Percentiles rank a stretch among this genome's conserved stretches.
These are phyloP conservation scores for Ceratocystis destructans DNA, from an alignment of 2,329 filamentous ascomycete genomes.

Conservation along the genomic window DNA sequence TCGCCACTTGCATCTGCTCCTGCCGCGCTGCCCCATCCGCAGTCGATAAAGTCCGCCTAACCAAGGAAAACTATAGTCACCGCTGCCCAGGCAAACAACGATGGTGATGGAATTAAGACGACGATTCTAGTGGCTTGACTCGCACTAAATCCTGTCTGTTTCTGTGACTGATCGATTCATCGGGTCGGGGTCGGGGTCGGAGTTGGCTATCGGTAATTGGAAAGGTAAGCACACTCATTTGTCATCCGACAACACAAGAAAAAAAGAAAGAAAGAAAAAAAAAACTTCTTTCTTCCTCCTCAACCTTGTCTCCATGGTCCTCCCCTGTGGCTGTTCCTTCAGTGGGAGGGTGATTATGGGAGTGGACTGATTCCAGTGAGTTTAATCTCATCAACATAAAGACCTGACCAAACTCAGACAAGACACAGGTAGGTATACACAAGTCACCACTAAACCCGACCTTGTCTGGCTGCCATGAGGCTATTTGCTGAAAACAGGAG, in stretches of 20 bases:
- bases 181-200: no score
- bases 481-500: not conserved
- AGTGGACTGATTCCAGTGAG: slow-evolving; percentile 2
- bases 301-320: not conserved
- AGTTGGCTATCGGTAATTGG: no score
- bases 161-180: no score
- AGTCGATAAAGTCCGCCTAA: not conserved
- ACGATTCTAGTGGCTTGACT: no score
- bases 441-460: no score
- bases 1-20: not conserved
- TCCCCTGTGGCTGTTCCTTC: not conserved
- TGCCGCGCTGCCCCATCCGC: not conserved
- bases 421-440: not conserved
- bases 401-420: not conserved
- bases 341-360: not conserved
- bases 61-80: not conserved
- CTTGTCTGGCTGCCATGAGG: not conserved
- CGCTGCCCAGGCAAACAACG: not conserved
- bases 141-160: no score
- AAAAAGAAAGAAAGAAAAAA: not conserved
- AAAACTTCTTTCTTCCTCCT: not conserved
- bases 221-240: no score
- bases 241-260: not conserved
- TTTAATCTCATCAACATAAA: slow-evolving; percentile 4
- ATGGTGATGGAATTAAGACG: no score